Evolutionary conservation across 305 asterid genomes (phyloP), one percentile per base, ranked within the genome.

Genomic region (Solanum hybrid): DNA sequence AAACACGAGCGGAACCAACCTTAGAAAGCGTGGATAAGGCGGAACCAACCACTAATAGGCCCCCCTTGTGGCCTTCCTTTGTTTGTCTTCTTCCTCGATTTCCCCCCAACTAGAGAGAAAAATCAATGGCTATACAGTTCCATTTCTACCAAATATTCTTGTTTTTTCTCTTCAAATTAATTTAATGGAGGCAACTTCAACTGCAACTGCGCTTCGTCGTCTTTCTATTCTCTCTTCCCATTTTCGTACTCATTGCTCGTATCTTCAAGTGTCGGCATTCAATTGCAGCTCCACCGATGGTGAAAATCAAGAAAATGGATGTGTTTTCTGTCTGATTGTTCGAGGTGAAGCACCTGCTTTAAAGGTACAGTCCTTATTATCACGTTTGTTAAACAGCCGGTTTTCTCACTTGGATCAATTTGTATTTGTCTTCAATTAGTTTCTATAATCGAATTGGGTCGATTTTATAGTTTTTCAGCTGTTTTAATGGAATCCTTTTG

Each of bases 261-360:
- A 90, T 46, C 36, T 86, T 31, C 31, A 42, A 22, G 69, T 14
- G 10, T 36, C 11, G 20, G 32, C 6, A 10, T 40, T 88, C 38
- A 85, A 64, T 85, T 72, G 78, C 71, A 89, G 51, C 51, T 78
- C 81, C 5, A 75, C 88, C 60, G 60, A 46, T 35, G 32, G 56
- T 51, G 91, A 60, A n/a, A 90, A 82, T 60, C 92, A 88, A 14
- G 88, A 86, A 71, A 79, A 7, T 35, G 92, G 91, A 5, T 96
- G 99, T 81, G 92, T 95, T 4, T 96, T 96, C 89, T 96, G 99
- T 91, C 91, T 93, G 93, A 95, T 96, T 93, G 92, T 95, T 90
- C 92, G 91, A 7, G 94, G 95, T 51, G 89, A 95, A 90, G 94
- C 97, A 71, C 96, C 97, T 31, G 94, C 98, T 91, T 85, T 94